Conservation (phyloP, 352 stramenopile species). For the Globisporangium lucens region DNA sequence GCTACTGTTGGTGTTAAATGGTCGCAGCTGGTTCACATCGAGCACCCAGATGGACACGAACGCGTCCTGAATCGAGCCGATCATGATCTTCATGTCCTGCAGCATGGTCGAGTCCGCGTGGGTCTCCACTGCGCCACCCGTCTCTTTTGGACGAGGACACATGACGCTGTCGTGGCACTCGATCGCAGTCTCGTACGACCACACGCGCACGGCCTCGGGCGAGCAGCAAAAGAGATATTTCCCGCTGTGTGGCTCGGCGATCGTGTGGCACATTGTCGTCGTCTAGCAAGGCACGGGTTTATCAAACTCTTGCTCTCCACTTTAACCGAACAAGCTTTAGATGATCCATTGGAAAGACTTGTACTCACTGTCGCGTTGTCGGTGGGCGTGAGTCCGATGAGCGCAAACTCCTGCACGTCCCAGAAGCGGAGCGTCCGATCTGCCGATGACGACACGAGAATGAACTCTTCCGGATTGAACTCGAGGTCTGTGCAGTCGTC, state of each 20-base stretch:
- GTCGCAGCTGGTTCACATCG: slow-evolving; percentile 66
- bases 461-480: slow-evolving; percentile 87
- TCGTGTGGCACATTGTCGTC: slow-evolving; percentile 78
- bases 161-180: slow-evolving; percentile 79
- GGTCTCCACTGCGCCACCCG: slow-evolving; percentile 38
- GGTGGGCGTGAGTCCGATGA: slow-evolving; percentile 76
- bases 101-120: slow-evolving; percentile 75
- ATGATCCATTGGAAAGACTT: background rate
- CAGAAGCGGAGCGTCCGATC: slow-evolving; percentile 84
- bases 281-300: slow-evolving; percentile 23
- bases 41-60: slow-evolving; percentile 82
- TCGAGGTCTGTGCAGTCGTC: slow-evolving; percentile 35
- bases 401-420: slow-evolving; percentile 81
- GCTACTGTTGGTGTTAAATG: slow-evolving; percentile 41
- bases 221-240: slow-evolving; percentile 82
- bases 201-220: slow-evolving; percentile 71
- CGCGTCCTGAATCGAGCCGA: slow-evolving; percentile 72
- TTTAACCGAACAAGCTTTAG: background rate
- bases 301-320: no score
- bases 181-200: slow-evolving; percentile 82
- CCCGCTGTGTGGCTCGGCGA: slow-evolving; percentile 69
- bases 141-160: slow-evolving; percentile 55
- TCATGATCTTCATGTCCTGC: slow-evolving; percentile 83
- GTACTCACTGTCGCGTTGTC: slow-evolving; percentile 67
- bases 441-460: slow-evolving; percentile 70